These are phyloP conservation scores for Typha latifolia DNA, from an alignment of 176 grass and related monocot genomes.

Conservation along the genomic window DNA sequence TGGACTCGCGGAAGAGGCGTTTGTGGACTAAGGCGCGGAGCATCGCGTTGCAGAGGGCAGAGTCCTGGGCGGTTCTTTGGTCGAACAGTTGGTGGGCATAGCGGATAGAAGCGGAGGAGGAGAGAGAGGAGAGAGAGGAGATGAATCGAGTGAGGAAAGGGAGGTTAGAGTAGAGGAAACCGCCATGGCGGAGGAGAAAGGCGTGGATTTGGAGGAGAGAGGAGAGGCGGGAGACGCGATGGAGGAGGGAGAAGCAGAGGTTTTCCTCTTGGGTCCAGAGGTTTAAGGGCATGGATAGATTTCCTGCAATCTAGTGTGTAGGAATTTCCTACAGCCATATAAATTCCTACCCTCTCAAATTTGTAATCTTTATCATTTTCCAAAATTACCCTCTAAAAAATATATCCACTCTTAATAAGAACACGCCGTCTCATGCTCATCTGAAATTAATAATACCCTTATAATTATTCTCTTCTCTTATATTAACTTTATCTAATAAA, in stretches of 20 bases:
- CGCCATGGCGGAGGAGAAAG: slow-evolving; percentile 14
- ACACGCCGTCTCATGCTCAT: too few relatives aligned
- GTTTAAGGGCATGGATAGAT: background rate
- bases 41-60: slow-evolving; percentile 9
- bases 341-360: too few relatives aligned
- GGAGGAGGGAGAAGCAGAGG: slow-evolving; percentile 17
- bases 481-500: too few relatives aligned
- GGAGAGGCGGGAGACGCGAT: background rate
- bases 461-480: too few relatives aligned
- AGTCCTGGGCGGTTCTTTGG: slow-evolving; percentile 5
- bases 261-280: slow-evolving; percentile 15
- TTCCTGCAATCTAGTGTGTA: too few relatives aligned
- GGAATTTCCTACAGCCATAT: too few relatives aligned
- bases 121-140: slow-evolving; percentile 7
- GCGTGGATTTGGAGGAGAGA: slow-evolving; percentile 21
- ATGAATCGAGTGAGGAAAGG: slow-evolving; percentile 22
- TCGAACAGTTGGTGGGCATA: slow-evolving; percentile 16
- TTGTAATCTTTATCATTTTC: too few relatives aligned
- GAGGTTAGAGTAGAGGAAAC: slow-evolving; percentile 11
- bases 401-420: too few relatives aligned
- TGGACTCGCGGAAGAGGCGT: slow-evolving; percentile 7
- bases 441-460: too few relatives aligned
- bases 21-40: slow-evolving; percentile 8
- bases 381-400: too few relatives aligned
- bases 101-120: background rate